Conservation (phyloP, 257 asterid species). For the Lantana camara region DNA sequence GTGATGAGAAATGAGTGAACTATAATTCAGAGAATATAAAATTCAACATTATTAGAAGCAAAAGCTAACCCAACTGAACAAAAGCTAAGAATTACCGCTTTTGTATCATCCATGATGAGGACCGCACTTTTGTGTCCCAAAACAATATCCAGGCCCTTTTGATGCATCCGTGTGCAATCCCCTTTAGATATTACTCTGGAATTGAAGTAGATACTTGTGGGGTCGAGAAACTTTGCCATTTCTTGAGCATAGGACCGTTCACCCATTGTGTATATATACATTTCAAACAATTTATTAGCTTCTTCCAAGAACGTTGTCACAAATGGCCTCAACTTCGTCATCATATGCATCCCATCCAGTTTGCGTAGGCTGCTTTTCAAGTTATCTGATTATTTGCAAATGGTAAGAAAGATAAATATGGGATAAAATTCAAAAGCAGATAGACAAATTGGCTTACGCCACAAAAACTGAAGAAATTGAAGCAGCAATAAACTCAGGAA, state of each 20-base stretch:
- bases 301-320: conserved; percentile 74
- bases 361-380: conserved; percentile 63
- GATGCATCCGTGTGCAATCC: conserved; percentile 78
- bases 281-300: conserved; percentile 76
- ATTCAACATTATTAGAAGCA: background rate
- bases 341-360: conserved; percentile 75
- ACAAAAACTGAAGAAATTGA: conserved; percentile 2
- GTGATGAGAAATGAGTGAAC: conserved; percentile 5
- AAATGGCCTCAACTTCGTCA: conserved; percentile 95
- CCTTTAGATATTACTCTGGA: conserved; percentile 88
- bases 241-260: conserved; percentile 87
- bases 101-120: conserved; percentile 94
- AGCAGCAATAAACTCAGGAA: background rate
- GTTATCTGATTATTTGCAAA: conserved; percentile 49
- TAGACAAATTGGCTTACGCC: background rate
- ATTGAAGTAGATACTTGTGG: conserved; percentile 61
- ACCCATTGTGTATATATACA: conserved; percentile 96
- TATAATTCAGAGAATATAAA: no score
- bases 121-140: conserved; percentile 88
- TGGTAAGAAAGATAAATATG: conserved; percentile 7
- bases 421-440: conserved; percentile 18
- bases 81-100: conserved; percentile 47
- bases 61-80: background rate
- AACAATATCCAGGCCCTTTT: conserved; percentile 94
- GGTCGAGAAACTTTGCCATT: conserved; percentile 94